Evolutionary conservation across 306 rosid genomes (phyloP).

Genomic region (Trifolium dubium): DNA sequence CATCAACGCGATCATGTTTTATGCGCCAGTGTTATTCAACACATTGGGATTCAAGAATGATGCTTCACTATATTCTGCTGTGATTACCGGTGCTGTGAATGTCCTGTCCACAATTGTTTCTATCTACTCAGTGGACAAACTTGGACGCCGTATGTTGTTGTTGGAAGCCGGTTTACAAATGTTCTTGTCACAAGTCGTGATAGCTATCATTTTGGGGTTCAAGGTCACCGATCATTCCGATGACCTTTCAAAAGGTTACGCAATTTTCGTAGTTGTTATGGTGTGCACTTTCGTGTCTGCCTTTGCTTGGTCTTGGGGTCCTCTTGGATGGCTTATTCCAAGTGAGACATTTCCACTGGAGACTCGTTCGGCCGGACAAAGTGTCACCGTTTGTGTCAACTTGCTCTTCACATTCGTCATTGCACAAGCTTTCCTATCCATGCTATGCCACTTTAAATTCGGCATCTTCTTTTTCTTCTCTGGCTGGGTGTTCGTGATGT

Average conservation of each 20-base stretch:
- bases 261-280: conserved; percentile 43
- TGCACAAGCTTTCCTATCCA: neutral
- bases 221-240: conserved; percentile 49
- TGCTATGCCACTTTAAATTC: neutral
- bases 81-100: neutral
- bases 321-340: neutral
- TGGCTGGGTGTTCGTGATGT: neutral
- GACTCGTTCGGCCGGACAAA: neutral
- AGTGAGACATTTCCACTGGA: neutral
- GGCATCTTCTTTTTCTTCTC: neutral
- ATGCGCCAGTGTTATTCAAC: neutral
- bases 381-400: neutral
- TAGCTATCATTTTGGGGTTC: neutral
- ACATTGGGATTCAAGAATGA: neutral
- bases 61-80: neutral
- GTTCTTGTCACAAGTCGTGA: neutral
- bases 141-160: neutral
- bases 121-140: neutral
- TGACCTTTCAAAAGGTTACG: conserved; percentile 52
- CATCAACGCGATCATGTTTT: neutral
- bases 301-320: neutral
- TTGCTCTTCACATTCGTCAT: neutral
- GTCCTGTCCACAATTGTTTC: neutral
- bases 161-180: conserved; percentile 1
- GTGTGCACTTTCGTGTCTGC: neutral